These are phyloP conservation scores for Pseudonitzschia multiseries DNA, from an alignment of 108 stramenopile genomes.

Conservation along the genomic window DNA sequence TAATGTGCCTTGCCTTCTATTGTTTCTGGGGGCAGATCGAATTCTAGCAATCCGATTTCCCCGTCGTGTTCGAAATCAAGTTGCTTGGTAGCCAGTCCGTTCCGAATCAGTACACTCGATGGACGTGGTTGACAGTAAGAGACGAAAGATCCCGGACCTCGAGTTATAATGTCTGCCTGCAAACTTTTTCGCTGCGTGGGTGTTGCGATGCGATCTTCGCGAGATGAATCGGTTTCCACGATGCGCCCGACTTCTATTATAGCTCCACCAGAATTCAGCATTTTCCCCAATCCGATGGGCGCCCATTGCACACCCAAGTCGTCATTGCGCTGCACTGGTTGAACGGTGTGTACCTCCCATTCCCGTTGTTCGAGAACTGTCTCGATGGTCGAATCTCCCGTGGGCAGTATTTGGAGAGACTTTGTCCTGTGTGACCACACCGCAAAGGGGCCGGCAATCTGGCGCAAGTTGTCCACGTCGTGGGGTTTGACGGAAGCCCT, in stretches of 20 bases:
- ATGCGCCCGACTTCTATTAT: conserved; percentile 14
- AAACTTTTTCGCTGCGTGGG: conserved; percentile 1
- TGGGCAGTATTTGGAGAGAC: conserved; percentile 22
- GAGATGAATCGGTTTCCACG: neutral
- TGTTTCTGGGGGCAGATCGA: conserved; percentile 22
- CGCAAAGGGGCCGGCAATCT: conserved; percentile 29
- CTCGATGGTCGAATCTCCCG: conserved; percentile 21
- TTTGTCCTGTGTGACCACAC: conserved; percentile 29
- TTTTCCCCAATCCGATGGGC: conserved; percentile 46
- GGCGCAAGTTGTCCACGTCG: conserved; percentile 31
- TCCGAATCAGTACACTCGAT: conserved; percentile 18
- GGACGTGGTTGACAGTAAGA: conserved; percentile 40
- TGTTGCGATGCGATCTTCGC: neutral
- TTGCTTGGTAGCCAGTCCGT: neutral
- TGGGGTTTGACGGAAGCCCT: conserved; percentile 23
- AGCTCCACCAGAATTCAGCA: conserved; percentile 54
- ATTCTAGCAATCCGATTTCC: conserved; percentile 17
- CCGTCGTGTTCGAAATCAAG: conserved; percentile 21
- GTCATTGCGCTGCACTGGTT: conserved; percentile 15
- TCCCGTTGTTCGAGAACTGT: conserved; percentile 24
- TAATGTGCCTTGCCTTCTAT: conserved; percentile 17
- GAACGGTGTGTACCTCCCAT: conserved; percentile 44
- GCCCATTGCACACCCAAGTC: conserved; percentile 24
- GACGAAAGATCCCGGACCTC: conserved; percentile 45
- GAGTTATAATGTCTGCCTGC: conserved; percentile 28